Evolutionary conservation across 768 basidiomycete species (phyloP), one percentile per base, ranked within the genome.

Genomic region (Amanita inopinata): DNA sequence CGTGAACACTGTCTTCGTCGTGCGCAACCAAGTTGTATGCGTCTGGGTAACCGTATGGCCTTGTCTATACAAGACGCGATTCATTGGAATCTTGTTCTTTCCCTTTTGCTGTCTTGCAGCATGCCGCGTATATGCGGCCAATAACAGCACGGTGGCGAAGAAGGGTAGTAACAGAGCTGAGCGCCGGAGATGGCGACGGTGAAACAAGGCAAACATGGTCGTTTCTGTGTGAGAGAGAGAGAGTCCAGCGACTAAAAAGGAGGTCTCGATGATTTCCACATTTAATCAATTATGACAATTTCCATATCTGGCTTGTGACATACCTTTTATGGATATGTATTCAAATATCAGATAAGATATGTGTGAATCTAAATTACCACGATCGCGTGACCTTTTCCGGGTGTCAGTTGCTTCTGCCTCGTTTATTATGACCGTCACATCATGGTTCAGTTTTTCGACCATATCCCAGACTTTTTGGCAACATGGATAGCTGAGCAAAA

Each of bases 401-500:
- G 15, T 14, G 8, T 35, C 33, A 35, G 15, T 25, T 38, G 20
- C 37, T 38, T 15, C 20, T 38, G 9, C 15, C 9, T 8, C 17
- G 6, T 22, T 38, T 9, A 28, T 30, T 23, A 20, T 37, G 35
- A 24, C 35, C 20, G 7, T 10, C 6, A 35, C 12, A 17, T 7
- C 35, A 84, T 83, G 80, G 78, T 67, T 32, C 64, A 74, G 43
- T 74, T 67, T 53, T 73, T 69, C 49, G 68, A 78, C 45, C 63
- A 71, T 35, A 76, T 83, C 6, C 74, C 80, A 0, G 61, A 64
- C 4, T 63, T 70, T 41, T 61, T 75, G 15, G 52, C 73, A 17
- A 59, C 66, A 40, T 84, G 79, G 80, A 70, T 83, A 7, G 47
- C 61, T 17, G 63, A 70, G 45, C 81, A 84, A 56, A 67, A 81